A percentile compares a stretch with the other conserved stretches of the same genome.
Evolutionary conservation across 1,139 yeast species (phyloP).

Genomic region (Groenewaldozyma sp.): DNA sequence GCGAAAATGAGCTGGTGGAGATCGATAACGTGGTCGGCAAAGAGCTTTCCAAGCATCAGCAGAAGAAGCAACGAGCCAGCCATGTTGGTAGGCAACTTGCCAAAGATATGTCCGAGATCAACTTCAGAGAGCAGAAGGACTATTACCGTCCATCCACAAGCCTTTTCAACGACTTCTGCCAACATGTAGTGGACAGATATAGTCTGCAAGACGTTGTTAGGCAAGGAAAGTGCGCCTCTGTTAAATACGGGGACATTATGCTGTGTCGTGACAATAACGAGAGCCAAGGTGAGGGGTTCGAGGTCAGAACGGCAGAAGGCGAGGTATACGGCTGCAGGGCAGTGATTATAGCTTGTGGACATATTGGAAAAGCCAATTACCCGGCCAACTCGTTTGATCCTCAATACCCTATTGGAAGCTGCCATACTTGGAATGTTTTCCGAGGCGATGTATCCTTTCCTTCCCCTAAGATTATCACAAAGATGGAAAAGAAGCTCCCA

Average conservation of each 20-base stretch:
- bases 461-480: constrained; percentile 2
- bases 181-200: constrained; percentile 32
- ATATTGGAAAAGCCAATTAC: constrained; percentile 32
- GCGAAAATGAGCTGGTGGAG: constrained; percentile 36
- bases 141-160: constrained; percentile 40
- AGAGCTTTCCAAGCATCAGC: constrained; percentile 39
- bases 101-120: constrained; percentile 22
- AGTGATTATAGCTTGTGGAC: constrained; percentile 38
- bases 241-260: constrained; percentile 26
- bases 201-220: constrained; percentile 27
- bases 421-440: constrained; percentile 40
- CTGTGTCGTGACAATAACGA: background rate
- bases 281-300: constrained; percentile 5
- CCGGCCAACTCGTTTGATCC: constrained; percentile 14
- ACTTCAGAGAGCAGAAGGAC: constrained; percentile 41
- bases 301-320: constrained; percentile 8
- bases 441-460: constrained; percentile 17
- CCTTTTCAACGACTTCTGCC: constrained; percentile 36
- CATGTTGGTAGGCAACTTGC: constrained; percentile 12
- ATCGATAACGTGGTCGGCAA: constrained; percentile 41
- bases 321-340: constrained; percentile 31
- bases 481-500: constrained; percentile 6
- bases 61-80: constrained; percentile 26
- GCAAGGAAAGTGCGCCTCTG: constrained; percentile 32
- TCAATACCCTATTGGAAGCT: constrained; percentile 28